Evolutionary conservation across 2,329 filamentous ascomycete genomes (phyloP), one percentile per base, ranked within the genome.

Genomic region (Aspergillus tanneri): DNA sequence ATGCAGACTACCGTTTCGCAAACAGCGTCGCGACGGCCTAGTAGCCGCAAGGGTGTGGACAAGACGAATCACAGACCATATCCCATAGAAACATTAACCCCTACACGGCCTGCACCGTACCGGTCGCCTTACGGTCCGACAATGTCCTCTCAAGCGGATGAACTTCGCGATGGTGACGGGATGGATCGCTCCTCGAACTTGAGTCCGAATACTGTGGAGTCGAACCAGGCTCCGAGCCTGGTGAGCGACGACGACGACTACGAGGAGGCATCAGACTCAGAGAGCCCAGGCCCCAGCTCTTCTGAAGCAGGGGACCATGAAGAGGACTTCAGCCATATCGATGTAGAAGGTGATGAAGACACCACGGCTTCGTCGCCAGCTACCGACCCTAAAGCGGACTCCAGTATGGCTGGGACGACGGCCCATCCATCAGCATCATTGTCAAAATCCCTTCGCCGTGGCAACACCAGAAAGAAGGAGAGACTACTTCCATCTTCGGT

Each of bases 241-340:
- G 86, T 90, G 62, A 89, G 86, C 69, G 87, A 91, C 68, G 86
- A 90, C 62, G 86, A 86, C 58, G 87, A 90, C 64, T 88, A 87
- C 60, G 86, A 87, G 57, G 84, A 63, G 11, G 70, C 86, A 46
- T 88, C 85, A 1, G 83, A 86, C 37, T 86, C 82, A 1, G 75
- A 77, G 35, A 85, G 82, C 4, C 82, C 82, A 21, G 68, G 65
- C 11, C 67, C 72, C 1, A 68, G 66, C 39, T 74, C 74, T 4
- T 76, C 72, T 3, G 71, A 72, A 28, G 69, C 69, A 12, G 72
- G 80, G 28, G 83, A 83, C 21, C 75, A 81, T n/a, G 81, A 81
- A 19, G 65, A 72, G 14, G 65, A 72, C 16, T 70, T 72, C 40
- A 63, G 71, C 25, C 69, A 73, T 46, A 69, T 77, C 39, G 68